Conservation (phyloP, 352 stramenopile genomes). For the Blastocystis hominis region DNA sequence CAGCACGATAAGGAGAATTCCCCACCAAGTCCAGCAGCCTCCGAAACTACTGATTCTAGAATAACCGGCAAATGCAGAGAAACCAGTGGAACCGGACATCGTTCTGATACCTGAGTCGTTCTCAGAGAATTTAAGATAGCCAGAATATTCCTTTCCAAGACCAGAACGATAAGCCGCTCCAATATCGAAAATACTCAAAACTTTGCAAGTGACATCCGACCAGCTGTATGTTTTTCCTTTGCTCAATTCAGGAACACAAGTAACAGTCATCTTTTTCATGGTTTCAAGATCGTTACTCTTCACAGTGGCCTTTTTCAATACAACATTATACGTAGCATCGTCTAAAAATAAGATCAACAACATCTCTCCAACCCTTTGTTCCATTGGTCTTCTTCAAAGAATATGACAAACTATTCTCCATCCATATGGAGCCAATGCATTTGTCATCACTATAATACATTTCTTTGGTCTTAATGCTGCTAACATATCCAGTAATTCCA, state of each 20-base stretch:
- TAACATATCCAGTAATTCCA: not conserved
- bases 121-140: not conserved
- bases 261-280: not conserved
- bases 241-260: not conserved
- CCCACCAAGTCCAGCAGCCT: not conserved
- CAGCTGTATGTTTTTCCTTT: not conserved
- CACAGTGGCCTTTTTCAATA: not conserved
- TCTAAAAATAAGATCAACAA: not conserved
- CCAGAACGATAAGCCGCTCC: not conserved
- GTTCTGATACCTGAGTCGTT: not conserved
- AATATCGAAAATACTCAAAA: not conserved
- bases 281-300: not conserved
- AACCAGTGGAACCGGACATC: not conserved
- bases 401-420: not conserved
- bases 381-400: not conserved
- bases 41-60: not conserved
- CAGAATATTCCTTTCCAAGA: not conserved
- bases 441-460: not conserved
- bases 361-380: not conserved
- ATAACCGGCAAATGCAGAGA: not conserved
- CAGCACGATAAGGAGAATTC: not conserved
- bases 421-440: not conserved
- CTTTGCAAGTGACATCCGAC: not conserved
- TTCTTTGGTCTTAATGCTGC: not conserved
- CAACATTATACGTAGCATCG: not conserved